These are phyloP conservation scores for Phytophthora pseudosyringae DNA, from an alignment of 352 stramenopile species.

Conservation along the genomic window DNA sequence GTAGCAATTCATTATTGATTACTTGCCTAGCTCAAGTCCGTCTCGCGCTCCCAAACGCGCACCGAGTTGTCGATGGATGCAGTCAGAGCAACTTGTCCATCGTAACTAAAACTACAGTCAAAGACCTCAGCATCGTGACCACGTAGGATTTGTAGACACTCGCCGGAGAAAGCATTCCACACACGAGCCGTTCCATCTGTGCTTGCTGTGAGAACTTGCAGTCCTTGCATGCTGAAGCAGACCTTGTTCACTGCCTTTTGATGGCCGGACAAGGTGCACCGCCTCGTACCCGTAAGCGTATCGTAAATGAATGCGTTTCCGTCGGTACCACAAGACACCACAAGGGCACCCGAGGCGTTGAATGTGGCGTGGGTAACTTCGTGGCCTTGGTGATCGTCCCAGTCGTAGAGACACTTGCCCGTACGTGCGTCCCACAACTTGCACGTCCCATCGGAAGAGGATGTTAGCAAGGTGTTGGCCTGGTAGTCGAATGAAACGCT, in stretches of 20 bases:
- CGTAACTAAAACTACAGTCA: slow-evolving; percentile 69
- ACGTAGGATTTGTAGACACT: slow-evolving; percentile 65
- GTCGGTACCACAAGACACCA: slow-evolving; percentile 58
- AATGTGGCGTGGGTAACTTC: slow-evolving; percentile 68
- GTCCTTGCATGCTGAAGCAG: slow-evolving; percentile 74
- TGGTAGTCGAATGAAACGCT: slow-evolving; percentile 72
- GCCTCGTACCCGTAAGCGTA: slow-evolving; percentile 63
- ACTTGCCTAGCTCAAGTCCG: slow-evolving; percentile 9
- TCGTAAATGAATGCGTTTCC: slow-evolving; percentile 75
- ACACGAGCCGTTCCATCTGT: slow-evolving; percentile 62
- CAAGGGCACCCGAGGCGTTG: slow-evolving; percentile 70
- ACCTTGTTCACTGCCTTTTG: slow-evolving; percentile 52
- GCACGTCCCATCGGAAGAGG: slow-evolving; percentile 60
- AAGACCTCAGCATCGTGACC: slow-evolving; percentile 77
- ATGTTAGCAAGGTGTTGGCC: slow-evolving; percentile 57
- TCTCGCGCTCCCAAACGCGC: slow-evolving; percentile 55
- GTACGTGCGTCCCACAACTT: slow-evolving; percentile 79
- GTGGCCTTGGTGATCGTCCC: slow-evolving; percentile 48
- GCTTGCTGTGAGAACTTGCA: slow-evolving; percentile 63
- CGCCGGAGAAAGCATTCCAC: slow-evolving; percentile 74
- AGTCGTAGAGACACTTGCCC: slow-evolving; percentile 67
- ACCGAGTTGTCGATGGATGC: slow-evolving; percentile 72
- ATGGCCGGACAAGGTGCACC: slow-evolving; percentile 57
- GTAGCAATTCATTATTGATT: background rate
- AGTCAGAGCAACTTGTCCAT: slow-evolving; percentile 53